Base-by-base conservation (phyloP, 208 protist species). In the Wallacemonas sp. region DNA sequence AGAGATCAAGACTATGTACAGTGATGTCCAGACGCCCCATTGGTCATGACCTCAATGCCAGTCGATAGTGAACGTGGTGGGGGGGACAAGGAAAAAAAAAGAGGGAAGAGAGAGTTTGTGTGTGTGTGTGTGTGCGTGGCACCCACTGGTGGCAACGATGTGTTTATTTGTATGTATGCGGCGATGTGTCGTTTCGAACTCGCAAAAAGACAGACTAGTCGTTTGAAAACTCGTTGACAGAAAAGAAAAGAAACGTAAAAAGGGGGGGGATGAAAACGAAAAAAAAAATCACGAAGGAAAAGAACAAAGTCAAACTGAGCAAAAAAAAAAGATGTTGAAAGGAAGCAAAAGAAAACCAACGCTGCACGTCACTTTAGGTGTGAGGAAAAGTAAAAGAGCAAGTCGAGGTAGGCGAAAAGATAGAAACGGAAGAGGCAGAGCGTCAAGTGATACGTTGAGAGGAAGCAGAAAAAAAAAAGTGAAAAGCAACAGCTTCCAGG, bases 1-100 rank as follows among this genome's bases (percentile, higher is more conserved):
- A 68, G 14, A 95, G 51, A 14, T 79, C 36, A 46, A 84, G 86
- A 6, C 51, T 49, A 42, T 88, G 72, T 5, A 95, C 77, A 2
- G 68, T 82, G 27, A 95, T 77, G 19, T 34, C 70, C 0, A 95
- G 63, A 55, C 82, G 88, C 39, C 79, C 79, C 87, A 90, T 93
- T 26, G 8, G 26, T n/a, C 15, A 34, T 61, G 24, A 42, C n/a
- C n/a, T n/a, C n/a, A n/a, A n/a, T n/a, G n/a, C n/a, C n/a, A n/a
- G n/a, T n/a, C n/a, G n/a, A 62, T 21, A 8, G 28, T 59, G 36
- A 64, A 30, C 17, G 17, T 11, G 19, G 15, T 15, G 36, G 11
- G 24, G 36, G 28, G 47, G 34, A 51, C 6, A 55, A 44, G 33
- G 41, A 33, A 8, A 33, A 47, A 62, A 22, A 22, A 24, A 26